Conservation (phyloP, 441 rosid species). For the Euphorbia celastroides region DNA sequence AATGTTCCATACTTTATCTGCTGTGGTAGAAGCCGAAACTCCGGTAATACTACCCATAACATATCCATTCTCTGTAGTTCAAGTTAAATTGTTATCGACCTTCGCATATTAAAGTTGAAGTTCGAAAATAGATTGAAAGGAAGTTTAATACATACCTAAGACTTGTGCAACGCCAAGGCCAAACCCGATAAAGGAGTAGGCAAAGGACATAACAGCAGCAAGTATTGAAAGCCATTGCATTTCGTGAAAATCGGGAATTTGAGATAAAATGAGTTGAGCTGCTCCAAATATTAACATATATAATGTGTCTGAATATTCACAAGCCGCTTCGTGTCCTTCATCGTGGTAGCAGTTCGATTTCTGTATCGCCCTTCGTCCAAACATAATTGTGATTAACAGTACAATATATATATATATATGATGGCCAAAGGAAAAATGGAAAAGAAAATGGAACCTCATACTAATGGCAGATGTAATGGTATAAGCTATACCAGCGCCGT, state of each 20-base stretch:
- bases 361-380: slow-evolving; percentile 66
- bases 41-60: slow-evolving; percentile 75
- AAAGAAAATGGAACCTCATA: slow-evolving; percentile 26
- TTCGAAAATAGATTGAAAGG: too few relatives aligned
- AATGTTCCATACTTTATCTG: slow-evolving; percentile 78
- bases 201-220: slow-evolving; percentile 89
- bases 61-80: slow-evolving; percentile 50
- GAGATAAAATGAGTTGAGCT: slow-evolving; percentile 59
- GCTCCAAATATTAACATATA: slow-evolving; percentile 81
- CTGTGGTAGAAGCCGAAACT: slow-evolving; percentile 53
- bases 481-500: slow-evolving; percentile 38
- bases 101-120: too few relatives aligned
- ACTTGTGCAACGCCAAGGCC: slow-evolving; percentile 47
- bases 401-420: too few relatives aligned
- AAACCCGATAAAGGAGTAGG: slow-evolving; percentile 65
- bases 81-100: slow-evolving; percentile 62
- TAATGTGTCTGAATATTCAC: slow-evolving; percentile 58
- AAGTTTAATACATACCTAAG: slow-evolving; percentile 52
- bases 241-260: slow-evolving; percentile 81
- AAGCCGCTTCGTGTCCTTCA: slow-evolving; percentile 45
- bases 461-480: slow-evolving; percentile 46
- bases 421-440: neutral
- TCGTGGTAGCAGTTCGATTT: slow-evolving; percentile 70
- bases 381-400: too few relatives aligned
- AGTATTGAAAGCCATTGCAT: slow-evolving; percentile 84